Percentiles rank a stretch among this genome's conserved stretches.
phyloP scores from a whole-genome alignment of 2,329 filamentous ascomycete species.

The Cercospora berteroae region DNA sequence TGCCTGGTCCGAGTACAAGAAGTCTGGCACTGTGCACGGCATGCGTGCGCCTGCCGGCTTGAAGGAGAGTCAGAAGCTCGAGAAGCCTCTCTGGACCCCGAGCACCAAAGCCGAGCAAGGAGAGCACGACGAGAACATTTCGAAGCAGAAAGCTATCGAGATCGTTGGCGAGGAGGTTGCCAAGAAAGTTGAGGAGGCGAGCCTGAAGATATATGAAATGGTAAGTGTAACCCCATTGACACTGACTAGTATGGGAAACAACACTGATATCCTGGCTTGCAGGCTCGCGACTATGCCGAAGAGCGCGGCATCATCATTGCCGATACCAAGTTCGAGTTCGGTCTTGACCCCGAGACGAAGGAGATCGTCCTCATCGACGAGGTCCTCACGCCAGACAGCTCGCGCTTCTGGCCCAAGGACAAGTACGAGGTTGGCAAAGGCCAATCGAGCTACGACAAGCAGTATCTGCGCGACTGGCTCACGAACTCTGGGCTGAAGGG shows the following conservation, averaged over 20 bases:
- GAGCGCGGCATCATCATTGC: conserved; percentile 72
- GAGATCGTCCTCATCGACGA: conserved; percentile 78
- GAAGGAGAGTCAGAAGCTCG: conserved; percentile 67
- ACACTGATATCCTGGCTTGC: not conserved
- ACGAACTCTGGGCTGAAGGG: conserved; percentile 70
- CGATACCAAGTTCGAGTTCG: conserved; percentile 77
- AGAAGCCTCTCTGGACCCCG: conserved; percentile 71
- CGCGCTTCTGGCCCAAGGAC: conserved; percentile 79
- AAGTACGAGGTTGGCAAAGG: conserved; percentile 69
- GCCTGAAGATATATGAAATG: conserved; percentile 61
- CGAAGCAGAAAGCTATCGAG: conserved; percentile 60
- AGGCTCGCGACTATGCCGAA: conserved; percentile 62
- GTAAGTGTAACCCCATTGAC: conserved; percentile 36
- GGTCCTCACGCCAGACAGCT: conserved; percentile 72
- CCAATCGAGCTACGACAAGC: conserved; percentile 84
- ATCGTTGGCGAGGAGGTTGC: conserved; percentile 67
- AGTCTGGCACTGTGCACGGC: conserved; percentile 75
- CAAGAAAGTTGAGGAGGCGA: conserved; percentile 62
- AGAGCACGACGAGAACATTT: conserved; percentile 82
- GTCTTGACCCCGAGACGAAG: conserved; percentile 58
- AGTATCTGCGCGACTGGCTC: conserved; percentile 74
- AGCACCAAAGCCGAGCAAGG: conserved; percentile 82
- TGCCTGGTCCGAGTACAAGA: conserved; percentile 76
- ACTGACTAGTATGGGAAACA: not conserved
- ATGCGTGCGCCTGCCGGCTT: conserved; percentile 67